Percentiles rank a stretch among this genome's conserved stretches.
Evolutionary conservation across 2,329 filamentous ascomycete genomes (phyloP).

Genomic region (Bipolaris oryzae): DNA sequence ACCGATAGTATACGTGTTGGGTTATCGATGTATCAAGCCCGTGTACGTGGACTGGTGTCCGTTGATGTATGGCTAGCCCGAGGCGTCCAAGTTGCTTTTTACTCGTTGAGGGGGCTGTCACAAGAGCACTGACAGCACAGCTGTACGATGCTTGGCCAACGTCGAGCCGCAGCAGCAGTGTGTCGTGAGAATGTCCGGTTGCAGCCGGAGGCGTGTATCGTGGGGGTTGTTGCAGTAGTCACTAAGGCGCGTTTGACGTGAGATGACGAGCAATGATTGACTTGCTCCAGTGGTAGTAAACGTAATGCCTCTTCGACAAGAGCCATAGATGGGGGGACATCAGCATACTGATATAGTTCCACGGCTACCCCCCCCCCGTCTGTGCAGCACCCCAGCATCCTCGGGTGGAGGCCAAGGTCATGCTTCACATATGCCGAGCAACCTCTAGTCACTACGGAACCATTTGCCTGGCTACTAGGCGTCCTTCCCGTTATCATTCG

Average conservation of each 20-base stretch:
- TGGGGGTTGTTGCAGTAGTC: conserved; percentile 32
- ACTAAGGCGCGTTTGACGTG: conserved; percentile 30
- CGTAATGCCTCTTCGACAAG: conserved; percentile 6
- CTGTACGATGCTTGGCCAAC: conserved; percentile 41
- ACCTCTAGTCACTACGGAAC: conserved; percentile 27
- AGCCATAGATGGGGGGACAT: conserved; percentile 21
- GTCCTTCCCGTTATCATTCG: conserved; percentile 27
- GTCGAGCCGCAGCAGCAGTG: conserved; percentile 25
- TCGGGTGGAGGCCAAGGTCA: conserved; percentile 34
- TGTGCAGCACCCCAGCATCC: conserved; percentile 29
- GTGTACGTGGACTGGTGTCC: conserved; percentile 26
- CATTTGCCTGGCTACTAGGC: conserved; percentile 19
- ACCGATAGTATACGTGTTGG: conserved; percentile 22
- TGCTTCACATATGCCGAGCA: conserved; percentile 28
- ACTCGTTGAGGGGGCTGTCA: conserved; percentile 35
- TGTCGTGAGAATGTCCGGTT: conserved; percentile 30
- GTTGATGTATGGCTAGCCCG: conserved; percentile 32
- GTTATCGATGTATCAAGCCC: conserved; percentile 30
- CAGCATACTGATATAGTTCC: conserved; percentile 45
- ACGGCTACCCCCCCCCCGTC: conserved; percentile 24
- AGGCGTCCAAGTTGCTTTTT: conserved; percentile 32
- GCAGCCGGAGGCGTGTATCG: conserved; percentile 37
- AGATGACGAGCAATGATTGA: conserved; percentile 22
- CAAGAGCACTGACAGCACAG: conserved; percentile 42
- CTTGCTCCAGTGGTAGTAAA: conserved; percentile 5